phyloP scores from a whole-genome alignment of 495 filamentous ascomycete species.

The Penicillium riverlandense region DNA sequence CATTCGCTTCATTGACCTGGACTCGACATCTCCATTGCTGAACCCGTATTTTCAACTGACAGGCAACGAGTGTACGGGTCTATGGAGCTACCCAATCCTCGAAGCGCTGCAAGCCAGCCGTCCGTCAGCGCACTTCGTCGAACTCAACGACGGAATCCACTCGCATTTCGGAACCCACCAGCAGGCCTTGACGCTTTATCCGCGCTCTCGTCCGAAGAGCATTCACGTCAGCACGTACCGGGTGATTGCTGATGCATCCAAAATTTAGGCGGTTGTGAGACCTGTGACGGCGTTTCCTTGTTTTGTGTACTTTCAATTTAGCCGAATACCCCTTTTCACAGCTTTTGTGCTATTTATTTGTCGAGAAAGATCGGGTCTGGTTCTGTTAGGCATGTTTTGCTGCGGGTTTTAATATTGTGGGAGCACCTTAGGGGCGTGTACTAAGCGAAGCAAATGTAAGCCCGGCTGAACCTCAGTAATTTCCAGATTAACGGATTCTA shows the following conservation, averaged over 20 bases:
- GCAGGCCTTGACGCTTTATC: constrained; percentile 22
- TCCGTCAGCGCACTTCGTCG: constrained; percentile 47
- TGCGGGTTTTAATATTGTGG: too few species aligned
- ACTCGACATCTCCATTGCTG: constrained; percentile 43
- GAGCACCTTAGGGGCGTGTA: too few species aligned
- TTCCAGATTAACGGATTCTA: too few species aligned
- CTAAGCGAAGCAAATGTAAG: too few species aligned
- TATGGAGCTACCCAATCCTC: constrained; percentile 63
- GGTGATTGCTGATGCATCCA: constrained; percentile 30
- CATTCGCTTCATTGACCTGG: constrained; percentile 67
- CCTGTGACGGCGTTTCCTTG: not conserved
- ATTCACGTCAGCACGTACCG: constrained; percentile 26
- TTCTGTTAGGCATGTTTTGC: too few species aligned
- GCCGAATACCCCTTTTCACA: constrained; percentile 5
- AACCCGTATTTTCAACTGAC: constrained; percentile 61
- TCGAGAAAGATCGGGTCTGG: too few species aligned
- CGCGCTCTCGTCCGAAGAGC: constrained; percentile 22
- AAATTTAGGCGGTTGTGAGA: constrained; percentile 2
- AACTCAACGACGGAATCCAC: constrained; percentile 48
- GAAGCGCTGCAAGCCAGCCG: constrained; percentile 44
- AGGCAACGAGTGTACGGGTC: constrained; percentile 50
- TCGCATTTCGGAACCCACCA: constrained; percentile 23
- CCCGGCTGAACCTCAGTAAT: too few species aligned
- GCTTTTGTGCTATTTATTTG: not conserved
- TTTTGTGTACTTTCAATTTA: not conserved